Evolutionary conservation across 2,329 filamentous ascomycete genomes (phyloP), one percentile per base, ranked within the genome.

Genomic region (Paracoccidioides lutzii): DNA sequence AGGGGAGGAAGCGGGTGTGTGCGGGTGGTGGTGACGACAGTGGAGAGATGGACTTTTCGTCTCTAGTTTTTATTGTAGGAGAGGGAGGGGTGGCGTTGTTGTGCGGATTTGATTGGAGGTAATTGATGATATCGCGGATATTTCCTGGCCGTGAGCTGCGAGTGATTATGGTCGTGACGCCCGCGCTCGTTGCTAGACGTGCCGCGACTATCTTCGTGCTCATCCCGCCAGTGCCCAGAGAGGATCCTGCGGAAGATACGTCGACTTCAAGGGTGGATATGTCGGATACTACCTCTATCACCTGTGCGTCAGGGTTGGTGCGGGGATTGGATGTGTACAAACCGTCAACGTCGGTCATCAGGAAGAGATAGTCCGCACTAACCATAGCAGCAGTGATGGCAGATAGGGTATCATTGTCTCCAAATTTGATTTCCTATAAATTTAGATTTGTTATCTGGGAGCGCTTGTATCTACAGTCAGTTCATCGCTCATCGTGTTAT

Each of bases 291-390:
- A 96, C 86, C 66, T 94, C 87, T 57, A 98, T 97, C 0, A 93
- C 83, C 65, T 85, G 81, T 7, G 93, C 93, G 65, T 96, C 87
- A 0, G 89, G 83, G 64, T 95, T 78, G 1, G 82, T 84, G 35
- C 93, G 81, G 1, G 93, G 93, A 64, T 98, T 98, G 71, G 91
- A 93, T 71, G 95, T 90, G 71, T 98, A 98, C 10, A 98, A 77
- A 67, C 91, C 96, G 69, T 98, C 93, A 50, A 98, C 93, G 67
- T 98, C 93, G 0, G 93, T 98, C 93, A 98, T 97, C 60, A 98
- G 79, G 72, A 98, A 98, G 8, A 98, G 79, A 65, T 95, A 88
- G 66, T 98, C 90, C 52, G 93, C 93, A 65, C 95, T 89, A 22
- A 97, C 88, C 90, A 97, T 97, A 62, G 87, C 93, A 0, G 93